A percentile compares a stretch with the other conserved stretches of the same genome.
Evolutionary conservation across 2,329 filamentous ascomycete genomes (phyloP).

Genomic region (Stemphylium beticola): DNA sequence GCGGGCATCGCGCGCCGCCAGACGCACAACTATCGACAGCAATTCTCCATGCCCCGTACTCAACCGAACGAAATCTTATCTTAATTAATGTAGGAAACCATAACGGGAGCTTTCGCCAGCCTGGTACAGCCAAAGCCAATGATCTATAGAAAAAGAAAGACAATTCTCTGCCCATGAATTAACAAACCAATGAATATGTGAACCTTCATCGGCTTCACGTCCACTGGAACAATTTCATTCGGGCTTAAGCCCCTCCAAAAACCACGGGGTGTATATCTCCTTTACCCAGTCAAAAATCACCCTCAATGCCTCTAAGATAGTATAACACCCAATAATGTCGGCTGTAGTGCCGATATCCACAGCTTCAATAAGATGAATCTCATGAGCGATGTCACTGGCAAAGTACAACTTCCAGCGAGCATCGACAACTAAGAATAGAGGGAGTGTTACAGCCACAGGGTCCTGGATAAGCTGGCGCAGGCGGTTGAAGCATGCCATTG

Average conservation of each 20-base stretch:
- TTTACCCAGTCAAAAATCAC: slow-evolving; percentile 20
- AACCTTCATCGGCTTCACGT: too few relatives aligned
- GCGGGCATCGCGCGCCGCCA: too few relatives aligned
- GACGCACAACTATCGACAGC: too few relatives aligned
- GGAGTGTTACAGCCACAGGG: slow-evolving; percentile 21
- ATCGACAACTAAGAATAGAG: slow-evolving; percentile 20
- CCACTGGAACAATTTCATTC: slow-evolving; percentile 10
- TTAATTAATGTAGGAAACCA: too few relatives aligned
- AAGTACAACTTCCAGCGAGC: slow-evolving; percentile 26
- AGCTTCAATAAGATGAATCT: slow-evolving; percentile 27
- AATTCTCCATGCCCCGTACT: too few relatives aligned
- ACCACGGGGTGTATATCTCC: slow-evolving; percentile 20
- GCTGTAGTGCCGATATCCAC: slow-evolving; percentile 27
- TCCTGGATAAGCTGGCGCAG: slow-evolving; percentile 21
- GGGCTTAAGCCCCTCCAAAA: slow-evolving; percentile 16
- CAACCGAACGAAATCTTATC: too few relatives aligned
- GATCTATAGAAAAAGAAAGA: too few relatives aligned
- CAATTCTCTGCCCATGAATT: too few relatives aligned
- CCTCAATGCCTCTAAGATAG: slow-evolving; percentile 24
- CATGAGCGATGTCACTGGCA: slow-evolving; percentile 21
- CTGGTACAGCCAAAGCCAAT: too few relatives aligned
- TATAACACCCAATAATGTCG: slow-evolving; percentile 28
- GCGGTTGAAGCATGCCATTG: slow-evolving; percentile 27
- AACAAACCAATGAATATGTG: too few relatives aligned
- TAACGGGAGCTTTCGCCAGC: too few relatives aligned